phyloP scores from a whole-genome alignment of 352 stramenopile genomes.

The Bremia lactucae region DNA sequence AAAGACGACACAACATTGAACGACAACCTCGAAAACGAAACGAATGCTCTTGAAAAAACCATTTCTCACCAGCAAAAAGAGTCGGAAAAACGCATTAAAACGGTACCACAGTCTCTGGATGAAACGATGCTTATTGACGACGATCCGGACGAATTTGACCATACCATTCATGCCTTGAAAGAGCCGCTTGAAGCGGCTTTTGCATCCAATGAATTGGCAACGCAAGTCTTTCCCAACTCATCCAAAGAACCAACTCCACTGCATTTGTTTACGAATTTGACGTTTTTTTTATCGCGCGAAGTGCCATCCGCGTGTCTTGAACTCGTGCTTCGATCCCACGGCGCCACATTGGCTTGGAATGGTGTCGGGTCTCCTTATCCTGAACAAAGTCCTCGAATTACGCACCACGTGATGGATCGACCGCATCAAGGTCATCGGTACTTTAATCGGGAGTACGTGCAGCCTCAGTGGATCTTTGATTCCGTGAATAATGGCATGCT shows the following conservation, averaged over 20 bases:
- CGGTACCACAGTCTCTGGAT: constrained; percentile 15
- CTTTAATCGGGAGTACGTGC: constrained; percentile 93
- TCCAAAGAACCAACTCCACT: constrained; percentile 71
- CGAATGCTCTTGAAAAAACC: constrained; percentile 26
- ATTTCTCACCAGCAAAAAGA: constrained; percentile 79
- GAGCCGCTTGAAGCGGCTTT: constrained; percentile 88
- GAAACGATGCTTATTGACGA: constrained; percentile 22
- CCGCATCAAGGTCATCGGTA: constrained; percentile 84
- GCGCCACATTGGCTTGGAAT: constrained; percentile 93
- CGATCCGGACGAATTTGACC: constrained; percentile 70
- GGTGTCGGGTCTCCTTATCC: constrained; percentile 86
- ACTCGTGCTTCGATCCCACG: constrained; percentile 91
- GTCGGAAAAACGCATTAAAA: constrained; percentile 81
- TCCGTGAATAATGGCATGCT: constrained; percentile 94
- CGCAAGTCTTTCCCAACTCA: constrained; percentile 66
- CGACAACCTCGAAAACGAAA: constrained; percentile 15
- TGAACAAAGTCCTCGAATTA: constrained; percentile 89
- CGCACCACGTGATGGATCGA: constrained; percentile 95
- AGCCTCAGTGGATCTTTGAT: constrained; percentile 99
- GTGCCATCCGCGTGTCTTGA: constrained; percentile 91
- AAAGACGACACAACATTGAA: constrained; percentile 28
- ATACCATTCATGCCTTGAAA: constrained; percentile 76
- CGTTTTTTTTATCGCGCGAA: constrained; percentile 92
- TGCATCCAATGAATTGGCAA: constrained; percentile 63
- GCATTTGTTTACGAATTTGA: constrained; percentile 71